Evolutionary conservation across 352 stramenopile species (phyloP).

Genomic region (Pythium angustatum): DNA sequence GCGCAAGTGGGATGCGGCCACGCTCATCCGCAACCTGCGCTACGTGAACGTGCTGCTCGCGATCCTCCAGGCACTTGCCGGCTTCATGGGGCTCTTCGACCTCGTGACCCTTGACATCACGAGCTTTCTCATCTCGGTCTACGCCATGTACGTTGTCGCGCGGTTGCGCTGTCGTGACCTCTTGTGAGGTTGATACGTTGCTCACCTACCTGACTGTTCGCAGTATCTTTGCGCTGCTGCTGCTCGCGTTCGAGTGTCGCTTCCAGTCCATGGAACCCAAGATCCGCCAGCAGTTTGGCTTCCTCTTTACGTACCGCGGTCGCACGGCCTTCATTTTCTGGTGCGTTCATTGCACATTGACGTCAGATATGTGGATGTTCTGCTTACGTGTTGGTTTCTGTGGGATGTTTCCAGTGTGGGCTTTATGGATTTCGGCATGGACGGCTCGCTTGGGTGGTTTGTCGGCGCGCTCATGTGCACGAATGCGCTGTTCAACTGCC

Average conservation of each 20-base stretch:
- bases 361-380: background rate
- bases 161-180: background rate
- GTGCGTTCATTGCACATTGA: conserved; percentile 25
- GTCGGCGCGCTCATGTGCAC: conserved; percentile 79
- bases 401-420: conserved; percentile 54
- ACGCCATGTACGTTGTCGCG: conserved; percentile 66
- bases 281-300: conserved; percentile 85
- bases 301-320: conserved; percentile 87
- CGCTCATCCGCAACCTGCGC: conserved; percentile 78
- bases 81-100: conserved; percentile 85
- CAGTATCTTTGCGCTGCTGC: conserved; percentile 81
- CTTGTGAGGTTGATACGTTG: background rate
- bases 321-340: conserved; percentile 85
- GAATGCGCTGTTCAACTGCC: conserved; percentile 72
- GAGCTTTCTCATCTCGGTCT: conserved; percentile 86
- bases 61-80: conserved; percentile 76
- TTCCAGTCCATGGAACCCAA: conserved; percentile 86
- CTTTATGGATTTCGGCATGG: conserved; percentile 90
- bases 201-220: background rate
- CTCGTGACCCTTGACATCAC: conserved; percentile 84
- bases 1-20: conserved; percentile 64
- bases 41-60: conserved; percentile 84
- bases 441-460: conserved; percentile 63
- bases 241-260: conserved; percentile 86
- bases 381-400: background rate